Conservation (phyloP, 371 early-diverging fungal genomes). For the Fennellomyces sp. region DNA sequence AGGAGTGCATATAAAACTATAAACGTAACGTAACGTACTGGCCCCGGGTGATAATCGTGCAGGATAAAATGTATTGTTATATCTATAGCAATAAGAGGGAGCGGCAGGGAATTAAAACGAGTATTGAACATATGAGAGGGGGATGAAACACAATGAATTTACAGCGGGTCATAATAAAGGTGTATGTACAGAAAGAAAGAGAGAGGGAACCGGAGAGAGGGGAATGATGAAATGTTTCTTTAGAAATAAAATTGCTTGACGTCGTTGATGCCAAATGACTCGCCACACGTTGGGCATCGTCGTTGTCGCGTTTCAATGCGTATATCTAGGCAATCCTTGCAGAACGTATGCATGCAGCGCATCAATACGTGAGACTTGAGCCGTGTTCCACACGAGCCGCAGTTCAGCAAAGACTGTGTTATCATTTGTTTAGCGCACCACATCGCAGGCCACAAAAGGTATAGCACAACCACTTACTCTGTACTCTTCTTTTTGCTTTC, state of each 20-base stretch:
- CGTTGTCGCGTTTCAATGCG: constrained; percentile 92
- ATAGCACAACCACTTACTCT: constrained; percentile 23
- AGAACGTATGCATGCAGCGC: constrained; percentile 97
- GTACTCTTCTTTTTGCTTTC: constrained; percentile 48
- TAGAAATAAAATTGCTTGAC: constrained; percentile 90
- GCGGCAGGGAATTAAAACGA: neutral
- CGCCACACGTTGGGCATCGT: constrained; percentile 97
- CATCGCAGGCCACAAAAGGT: neutral
- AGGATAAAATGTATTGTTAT: neutral
- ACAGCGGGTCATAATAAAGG: neutral
- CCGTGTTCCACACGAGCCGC: constrained; percentile 82
- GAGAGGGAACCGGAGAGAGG: neutral
- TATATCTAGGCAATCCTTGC: constrained; percentile 92
- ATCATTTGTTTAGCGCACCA: neutral
- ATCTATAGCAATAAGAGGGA: neutral
- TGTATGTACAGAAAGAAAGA: constrained; percentile 10
- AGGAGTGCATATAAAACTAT: too few species aligned
- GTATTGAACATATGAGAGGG: neutral
- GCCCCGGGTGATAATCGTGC: too few species aligned
- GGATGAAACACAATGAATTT: constrained; percentile 5
- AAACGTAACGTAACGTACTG: too few species aligned
- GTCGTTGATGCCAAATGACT: constrained; percentile 91
- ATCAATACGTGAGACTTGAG: constrained; percentile 86
- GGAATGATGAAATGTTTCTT: neutral
- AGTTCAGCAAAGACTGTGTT: constrained; percentile 84